Evolutionary conservation across 352 stramenopile genomes (phyloP).

Genomic region (Phytophthora kernoviae): DNA sequence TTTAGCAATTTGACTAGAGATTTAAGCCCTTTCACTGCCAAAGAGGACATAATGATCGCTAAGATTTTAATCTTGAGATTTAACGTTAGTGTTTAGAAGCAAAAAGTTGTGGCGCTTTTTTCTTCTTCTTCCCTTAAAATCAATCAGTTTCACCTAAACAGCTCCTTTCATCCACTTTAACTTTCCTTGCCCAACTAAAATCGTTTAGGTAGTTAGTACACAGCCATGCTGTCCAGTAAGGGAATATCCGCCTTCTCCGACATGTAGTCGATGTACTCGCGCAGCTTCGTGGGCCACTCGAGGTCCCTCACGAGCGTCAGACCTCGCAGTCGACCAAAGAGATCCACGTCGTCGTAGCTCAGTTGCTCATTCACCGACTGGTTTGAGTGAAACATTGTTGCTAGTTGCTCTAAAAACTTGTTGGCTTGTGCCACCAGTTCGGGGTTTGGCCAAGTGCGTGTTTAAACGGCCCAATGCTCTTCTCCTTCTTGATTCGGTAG

Average conservation of each 20-base stretch:
- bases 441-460: conserved; percentile 44
- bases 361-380: conserved; percentile 52
- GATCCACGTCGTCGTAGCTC: conserved; percentile 68
- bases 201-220: too few relatives aligned
- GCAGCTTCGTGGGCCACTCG: conserved; percentile 55
- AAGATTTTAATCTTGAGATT: too few relatives aligned
- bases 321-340: conserved; percentile 53
- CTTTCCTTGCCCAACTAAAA: too few relatives aligned
- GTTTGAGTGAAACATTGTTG: conserved; percentile 44
- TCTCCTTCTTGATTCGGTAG: conserved; percentile 58
- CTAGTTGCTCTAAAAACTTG: conserved; percentile 38
- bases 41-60: too few relatives aligned
- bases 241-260: conserved; percentile 50
- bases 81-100: too few relatives aligned
- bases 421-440: conserved; percentile 52
- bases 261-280: conserved; percentile 60
- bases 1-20: too few relatives aligned
- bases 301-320: conserved; percentile 63
- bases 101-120: too few relatives aligned
- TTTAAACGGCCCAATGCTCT: conserved; percentile 45
- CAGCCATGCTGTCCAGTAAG: conserved; percentile 55
- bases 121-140: too few relatives aligned
- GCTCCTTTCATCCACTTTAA: too few relatives aligned
- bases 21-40: too few relatives aligned
- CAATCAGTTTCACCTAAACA: too few relatives aligned